Percentiles rank a stretch among this genome's conserved stretches.
Conservation (phyloP, 768 basidiomycete genomes). For the Hygrophorus russula region DNA sequence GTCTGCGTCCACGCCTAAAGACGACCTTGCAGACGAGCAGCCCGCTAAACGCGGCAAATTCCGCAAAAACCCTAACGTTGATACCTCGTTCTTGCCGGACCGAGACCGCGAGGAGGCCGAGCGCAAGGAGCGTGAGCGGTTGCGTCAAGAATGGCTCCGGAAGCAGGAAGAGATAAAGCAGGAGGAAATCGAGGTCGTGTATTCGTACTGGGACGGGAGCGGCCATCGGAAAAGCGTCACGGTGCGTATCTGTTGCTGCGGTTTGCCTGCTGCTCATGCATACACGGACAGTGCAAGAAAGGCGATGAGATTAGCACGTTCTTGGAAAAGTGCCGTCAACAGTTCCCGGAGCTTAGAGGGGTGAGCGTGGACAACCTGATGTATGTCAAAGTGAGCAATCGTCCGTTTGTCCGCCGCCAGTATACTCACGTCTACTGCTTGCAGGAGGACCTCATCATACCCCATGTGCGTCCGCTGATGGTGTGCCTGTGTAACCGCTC, state of each 20-base stretch:
- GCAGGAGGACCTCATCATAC: constrained; percentile 95
- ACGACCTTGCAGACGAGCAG: constrained; percentile 33
- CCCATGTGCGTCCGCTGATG: constrained; percentile 51
- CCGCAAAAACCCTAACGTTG: constrained; percentile 92
- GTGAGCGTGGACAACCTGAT: constrained; percentile 93
- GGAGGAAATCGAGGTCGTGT: constrained; percentile 82
- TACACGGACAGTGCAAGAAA: constrained; percentile 75
- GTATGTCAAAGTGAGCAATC: constrained; percentile 78
- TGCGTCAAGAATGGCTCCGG: constrained; percentile 85
- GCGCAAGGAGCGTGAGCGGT: constrained; percentile 74
- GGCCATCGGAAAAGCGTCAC: constrained; percentile 89
- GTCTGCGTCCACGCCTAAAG: constrained; percentile 21
- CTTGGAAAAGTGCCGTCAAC: constrained; percentile 85
- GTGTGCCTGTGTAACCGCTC: constrained; percentile 1
- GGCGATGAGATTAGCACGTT: constrained; percentile 83
- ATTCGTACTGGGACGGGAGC: constrained; percentile 98
- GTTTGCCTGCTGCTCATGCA: neutral
- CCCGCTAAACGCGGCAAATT: constrained; percentile 65
- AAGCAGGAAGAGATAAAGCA: constrained; percentile 50
- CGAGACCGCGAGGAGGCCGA: constrained; percentile 95
- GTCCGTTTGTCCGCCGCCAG: neutral
- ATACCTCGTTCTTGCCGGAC: constrained; percentile 97
- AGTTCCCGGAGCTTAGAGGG: constrained; percentile 86
- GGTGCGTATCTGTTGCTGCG: constrained; percentile 36
- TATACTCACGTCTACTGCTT: constrained; percentile 3